Base-by-base conservation (phyloP, 768 basidiomycete genomes). In the Cystofilobasidium bisporidii region DNA sequence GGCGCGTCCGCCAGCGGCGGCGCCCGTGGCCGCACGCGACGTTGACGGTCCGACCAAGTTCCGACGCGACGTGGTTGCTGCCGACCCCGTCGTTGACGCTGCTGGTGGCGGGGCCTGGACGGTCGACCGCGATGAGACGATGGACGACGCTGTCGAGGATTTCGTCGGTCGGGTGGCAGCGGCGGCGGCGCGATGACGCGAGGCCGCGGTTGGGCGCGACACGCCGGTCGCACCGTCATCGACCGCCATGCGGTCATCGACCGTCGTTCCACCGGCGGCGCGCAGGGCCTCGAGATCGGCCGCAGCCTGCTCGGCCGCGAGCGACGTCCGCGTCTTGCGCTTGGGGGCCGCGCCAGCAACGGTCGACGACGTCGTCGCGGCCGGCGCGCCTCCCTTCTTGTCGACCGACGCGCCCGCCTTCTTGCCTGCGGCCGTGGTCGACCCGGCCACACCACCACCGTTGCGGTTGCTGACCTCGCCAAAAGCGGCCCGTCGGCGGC, bases 401-500 rank as follows among this genome's bases (percentile, higher is more conserved):
- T n/a, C n/a, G n/a, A n/a, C n/a, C n/a, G n/a, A n/a, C n/a, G n/a
- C 63, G 20, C 22, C 56, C 8, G 26, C 28, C 64, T 58, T 60
- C 58, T 69, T 69, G 63, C 43, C 67, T 2, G 68, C 62, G 41
- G 65, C 47, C 18, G 62, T 56, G 12, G 30, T 18, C 33, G 53
- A 53, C 47, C 48, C 58, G 8, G 65, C 33, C 33, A 32, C 65
- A 17, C 58, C 33, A 11, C 28, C 17, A 26, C 60, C 60, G 55
- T 71, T 71, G 32, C 69, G 73, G 70, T 76, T 77, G 11, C 84
- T 83, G 53, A 89, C 86, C 74, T 90, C 89, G 20, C 83, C 83
- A 48, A 90, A 80, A 0, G 85, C 87, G 59, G 85, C 85, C 24
- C 88, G 85, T 76, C 89, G 89, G 64, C 87, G 83, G 75, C 88